Conservation (phyloP, 106 monocot species). For the Iris macrosiphon region DNA sequence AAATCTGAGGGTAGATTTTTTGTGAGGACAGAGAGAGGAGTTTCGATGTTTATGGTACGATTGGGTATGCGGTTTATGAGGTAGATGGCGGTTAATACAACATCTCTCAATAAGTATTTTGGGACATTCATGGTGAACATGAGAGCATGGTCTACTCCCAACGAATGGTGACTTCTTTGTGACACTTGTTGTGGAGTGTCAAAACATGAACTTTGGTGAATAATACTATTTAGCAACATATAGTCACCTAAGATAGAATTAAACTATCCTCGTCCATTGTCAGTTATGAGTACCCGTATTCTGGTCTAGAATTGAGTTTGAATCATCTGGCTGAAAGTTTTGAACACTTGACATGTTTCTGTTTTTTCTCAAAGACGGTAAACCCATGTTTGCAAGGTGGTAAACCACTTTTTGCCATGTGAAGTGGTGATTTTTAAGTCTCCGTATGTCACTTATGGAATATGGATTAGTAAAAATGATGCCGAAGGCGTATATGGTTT, state of each 20-base stretch:
- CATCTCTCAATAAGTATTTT: background rate
- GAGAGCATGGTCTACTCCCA: background rate
- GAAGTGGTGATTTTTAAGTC: background rate
- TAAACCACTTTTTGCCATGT: background rate
- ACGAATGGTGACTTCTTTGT: background rate
- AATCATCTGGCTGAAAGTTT: background rate
- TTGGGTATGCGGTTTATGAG: background rate
- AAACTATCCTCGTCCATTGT: no score
- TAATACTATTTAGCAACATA: no score
- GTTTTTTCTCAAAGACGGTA: background rate
- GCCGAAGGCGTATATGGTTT: no score
- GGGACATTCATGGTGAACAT: slow-evolving; percentile 5
- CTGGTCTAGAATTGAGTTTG: background rate
- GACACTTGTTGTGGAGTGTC: no score
- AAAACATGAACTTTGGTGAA: no score
- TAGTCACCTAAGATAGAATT: no score
- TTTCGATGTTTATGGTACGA: background rate
- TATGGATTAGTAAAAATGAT: background rate
- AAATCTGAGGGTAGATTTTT: background rate
- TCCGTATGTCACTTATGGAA: background rate
- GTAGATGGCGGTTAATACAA: background rate
- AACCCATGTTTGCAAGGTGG: background rate
- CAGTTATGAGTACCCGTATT: background rate
- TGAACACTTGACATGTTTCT: background rate
- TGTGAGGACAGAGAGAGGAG: background rate